Base-by-base conservation (phyloP, 768 basidiomycete species). In the Brasilioporus rufonigricans region DNA sequence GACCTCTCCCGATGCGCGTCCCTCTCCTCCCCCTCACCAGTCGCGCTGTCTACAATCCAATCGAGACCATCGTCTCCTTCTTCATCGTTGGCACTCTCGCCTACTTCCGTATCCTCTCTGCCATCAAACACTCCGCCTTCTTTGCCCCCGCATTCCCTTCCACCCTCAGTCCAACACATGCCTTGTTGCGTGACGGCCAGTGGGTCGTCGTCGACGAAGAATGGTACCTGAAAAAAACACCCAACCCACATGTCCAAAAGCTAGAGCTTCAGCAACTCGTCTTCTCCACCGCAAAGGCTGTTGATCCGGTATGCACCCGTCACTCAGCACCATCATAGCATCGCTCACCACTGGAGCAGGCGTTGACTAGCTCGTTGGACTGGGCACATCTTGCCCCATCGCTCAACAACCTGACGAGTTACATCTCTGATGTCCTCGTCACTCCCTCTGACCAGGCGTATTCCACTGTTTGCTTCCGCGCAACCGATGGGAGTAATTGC, bases 91-190 rank as follows among this genome's bases (percentile, higher is more conserved):
- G 90, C 21, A 98, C 97, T 1, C 81, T 98, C 48, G 89, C 92
- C 44, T 98, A 98, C 72, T 97, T 98, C 71, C 93, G 96, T 65
- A 80, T 97, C 61, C 82, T 99, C 56, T 83, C 83, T 52, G 89
- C 90, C 49, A 89, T 98, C 66, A 94, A 95, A 64, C 86, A 93
- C 64, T 92, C 89, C 0, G 80, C 89, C 23, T 87, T 93, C 72
- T 81, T 93, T 51, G 83, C 84, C 1, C 77, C 87, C 1, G 65
- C 77, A 16, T 58, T 78, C 5, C 77, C 80, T 0, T 69, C 79
- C 2, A 65, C 76, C 0, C 74, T 86, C 24, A 75, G 79, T 4
- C 77, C 91, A 0, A 73, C 85, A 3, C 77, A 87, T 66, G 82
- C 81, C 0, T 65, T 82, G 2, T 76, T 81, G 33, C 73, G 73